Percentiles rank a stretch among this genome's conserved stretches.
These are phyloP conservation scores for Fusarium azukiicola DNA, from an alignment of 2,329 filamentous ascomycete genomes.

Conservation along the genomic window DNA sequence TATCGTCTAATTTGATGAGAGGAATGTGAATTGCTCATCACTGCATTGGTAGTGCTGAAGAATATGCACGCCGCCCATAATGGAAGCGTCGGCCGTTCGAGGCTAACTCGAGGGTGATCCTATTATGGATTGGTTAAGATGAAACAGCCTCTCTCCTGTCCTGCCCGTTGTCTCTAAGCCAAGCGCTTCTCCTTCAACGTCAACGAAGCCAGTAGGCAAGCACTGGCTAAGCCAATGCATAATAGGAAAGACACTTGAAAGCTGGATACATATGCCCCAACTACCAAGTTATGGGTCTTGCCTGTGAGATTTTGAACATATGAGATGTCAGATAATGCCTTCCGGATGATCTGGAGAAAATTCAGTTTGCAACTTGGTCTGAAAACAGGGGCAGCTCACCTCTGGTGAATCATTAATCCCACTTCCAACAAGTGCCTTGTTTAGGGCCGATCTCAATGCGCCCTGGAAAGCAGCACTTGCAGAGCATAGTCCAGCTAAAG, in stretches of 20 bases:
- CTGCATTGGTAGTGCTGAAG: not conserved
- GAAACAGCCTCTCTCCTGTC: too few relatives aligned
- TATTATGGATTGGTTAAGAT: too few relatives aligned
- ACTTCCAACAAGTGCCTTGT: not conserved
- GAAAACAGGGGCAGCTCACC: not conserved
- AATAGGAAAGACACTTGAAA: not conserved
- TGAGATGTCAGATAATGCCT: not conserved
- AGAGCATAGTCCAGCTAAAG: not conserved
- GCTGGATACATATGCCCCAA: not conserved
- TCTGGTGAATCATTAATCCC: not conserved
- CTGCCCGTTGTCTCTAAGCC: not conserved
- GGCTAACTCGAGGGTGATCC: not conserved
- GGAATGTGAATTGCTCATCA: not conserved
- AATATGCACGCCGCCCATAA: not conserved
- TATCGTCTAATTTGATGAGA: not conserved
- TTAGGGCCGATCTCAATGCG: not conserved
- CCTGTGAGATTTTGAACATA: not conserved
- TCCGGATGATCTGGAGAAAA: not conserved
- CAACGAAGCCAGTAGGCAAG: not conserved
- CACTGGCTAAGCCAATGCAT: not conserved
- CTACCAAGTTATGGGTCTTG: not conserved
- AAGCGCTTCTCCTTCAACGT: not conserved
- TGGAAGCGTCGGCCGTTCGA: not conserved
- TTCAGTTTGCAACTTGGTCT: not conserved
- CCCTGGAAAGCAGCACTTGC: conserved; percentile 1